Conservation (phyloP, 371 early-diverging fungal genomes). For the Lichtheimia ornata region DNA sequence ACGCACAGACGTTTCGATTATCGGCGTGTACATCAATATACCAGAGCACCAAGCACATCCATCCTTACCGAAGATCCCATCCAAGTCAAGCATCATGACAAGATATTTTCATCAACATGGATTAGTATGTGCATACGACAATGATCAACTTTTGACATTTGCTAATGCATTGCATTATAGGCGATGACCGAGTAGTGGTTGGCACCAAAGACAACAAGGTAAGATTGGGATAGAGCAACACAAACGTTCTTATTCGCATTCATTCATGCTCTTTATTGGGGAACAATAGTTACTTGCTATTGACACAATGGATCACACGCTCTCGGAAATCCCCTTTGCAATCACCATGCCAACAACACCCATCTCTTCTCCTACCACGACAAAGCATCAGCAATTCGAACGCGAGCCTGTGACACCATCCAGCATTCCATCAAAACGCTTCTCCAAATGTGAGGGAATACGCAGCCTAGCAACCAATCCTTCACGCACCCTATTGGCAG, state of each 20-base stretch:
- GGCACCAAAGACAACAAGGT: constrained; percentile 69
- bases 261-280: background rate
- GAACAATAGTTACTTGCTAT: constrained; percentile 5
- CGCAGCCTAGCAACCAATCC: constrained; percentile 67
- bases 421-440: constrained; percentile 9
- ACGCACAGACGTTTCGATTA: constrained; percentile 1
- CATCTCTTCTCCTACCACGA: constrained; percentile 1
- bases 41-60: background rate
- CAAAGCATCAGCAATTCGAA: background rate
- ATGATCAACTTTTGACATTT: background rate
- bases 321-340: background rate
- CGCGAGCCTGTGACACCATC: constrained; percentile 36
- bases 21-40: background rate
- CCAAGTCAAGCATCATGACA: constrained; percentile 44
- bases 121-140: constrained; percentile 15
- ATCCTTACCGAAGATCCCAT: constrained; percentile 10
- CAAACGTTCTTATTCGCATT: background rate
- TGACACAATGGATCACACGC: constrained; percentile 1
- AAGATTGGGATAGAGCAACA: background rate
- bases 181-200: constrained; percentile 46
- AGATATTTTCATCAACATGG: constrained; percentile 65
- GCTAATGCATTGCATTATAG: background rate
- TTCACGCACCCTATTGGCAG: constrained; percentile 59
- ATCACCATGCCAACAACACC: background rate
- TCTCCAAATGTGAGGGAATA: constrained; percentile 51